Conservation (phyloP, 345 rosid species). For the Populus nigra region DNA sequence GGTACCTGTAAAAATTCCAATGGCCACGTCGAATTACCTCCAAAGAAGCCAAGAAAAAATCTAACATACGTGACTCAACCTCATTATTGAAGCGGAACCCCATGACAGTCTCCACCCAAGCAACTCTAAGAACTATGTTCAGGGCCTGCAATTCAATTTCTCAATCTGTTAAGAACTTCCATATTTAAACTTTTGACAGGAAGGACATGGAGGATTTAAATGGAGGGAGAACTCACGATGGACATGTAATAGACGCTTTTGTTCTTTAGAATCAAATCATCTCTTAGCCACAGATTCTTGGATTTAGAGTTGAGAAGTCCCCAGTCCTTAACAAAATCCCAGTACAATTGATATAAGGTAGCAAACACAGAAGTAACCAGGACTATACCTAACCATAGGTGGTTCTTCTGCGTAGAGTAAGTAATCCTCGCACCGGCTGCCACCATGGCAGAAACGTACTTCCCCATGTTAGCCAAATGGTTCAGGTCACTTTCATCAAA, state of each 20-base stretch:
- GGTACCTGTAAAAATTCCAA: slow-evolving; percentile 94
- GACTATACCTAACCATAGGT: slow-evolving; percentile 55
- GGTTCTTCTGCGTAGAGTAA: slow-evolving; percentile 47
- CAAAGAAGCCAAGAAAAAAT: slow-evolving; percentile 77
- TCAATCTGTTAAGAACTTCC: slow-evolving; percentile 1
- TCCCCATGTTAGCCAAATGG: slow-evolving; percentile 92
- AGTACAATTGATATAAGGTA: slow-evolving; percentile 79
- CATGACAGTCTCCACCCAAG: slow-evolving; percentile 77
- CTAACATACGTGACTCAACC: slow-evolving; percentile 61
- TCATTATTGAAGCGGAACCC: slow-evolving; percentile 38
- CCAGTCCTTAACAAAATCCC: slow-evolving; percentile 98
- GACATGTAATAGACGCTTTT: slow-evolving; percentile 70
- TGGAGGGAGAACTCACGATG: slow-evolving; percentile 49
- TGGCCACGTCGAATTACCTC: slow-evolving; percentile 94
- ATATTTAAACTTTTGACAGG: background rate
- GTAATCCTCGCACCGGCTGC: slow-evolving; percentile 90
- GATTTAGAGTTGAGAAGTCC: slow-evolving; percentile 75
- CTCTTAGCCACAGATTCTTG: slow-evolving; percentile 76
- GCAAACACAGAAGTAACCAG: slow-evolving; percentile 63
- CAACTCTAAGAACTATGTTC: slow-evolving; percentile 71
- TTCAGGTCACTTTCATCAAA: slow-evolving; percentile 60
- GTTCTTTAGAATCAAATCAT: slow-evolving; percentile 69
- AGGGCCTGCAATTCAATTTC: slow-evolving; percentile 49
- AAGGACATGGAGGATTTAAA: background rate
- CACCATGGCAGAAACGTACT: slow-evolving; percentile 91